A percentile compares a stretch with the other conserved stretches of the same genome.
These are phyloP conservation scores for Mycena rosella DNA, from an alignment of 768 basidiomycete species.

Conservation along the genomic window DNA sequence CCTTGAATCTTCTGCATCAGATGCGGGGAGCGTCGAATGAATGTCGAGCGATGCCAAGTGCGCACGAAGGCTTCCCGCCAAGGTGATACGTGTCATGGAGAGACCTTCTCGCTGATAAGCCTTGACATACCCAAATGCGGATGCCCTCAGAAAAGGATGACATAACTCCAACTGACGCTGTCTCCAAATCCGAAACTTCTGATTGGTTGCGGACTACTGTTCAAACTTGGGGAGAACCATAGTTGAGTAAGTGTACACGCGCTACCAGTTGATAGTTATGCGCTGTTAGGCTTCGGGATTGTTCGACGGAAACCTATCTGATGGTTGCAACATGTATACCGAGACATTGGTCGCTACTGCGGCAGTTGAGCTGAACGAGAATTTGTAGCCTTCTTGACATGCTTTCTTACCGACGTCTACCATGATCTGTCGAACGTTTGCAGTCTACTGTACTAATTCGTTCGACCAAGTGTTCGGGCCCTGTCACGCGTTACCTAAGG, in stretches of 20 bases:
- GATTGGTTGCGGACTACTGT: slow-evolving; percentile 16
- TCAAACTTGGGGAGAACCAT: slow-evolving; percentile 8
- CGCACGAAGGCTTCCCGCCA: not conserved
- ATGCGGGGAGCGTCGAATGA: not conserved
- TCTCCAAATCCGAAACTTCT: slow-evolving; percentile 10
- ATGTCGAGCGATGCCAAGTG: no score
- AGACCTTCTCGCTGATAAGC: slow-evolving; percentile 11
- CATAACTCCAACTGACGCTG: slow-evolving; percentile 11
- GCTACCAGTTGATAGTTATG: slow-evolving; percentile 6
- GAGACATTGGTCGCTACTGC: not conserved
- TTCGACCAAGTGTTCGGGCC: no score
- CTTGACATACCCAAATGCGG: slow-evolving; percentile 9
- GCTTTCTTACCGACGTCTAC: no score
- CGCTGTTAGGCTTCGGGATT: slow-evolving; percentile 2
- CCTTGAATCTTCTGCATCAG: no score
- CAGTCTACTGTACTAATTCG: no score
- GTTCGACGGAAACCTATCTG: slow-evolving; percentile 3
- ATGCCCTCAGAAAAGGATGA: slow-evolving; percentile 5
- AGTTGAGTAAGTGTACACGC: slow-evolving; percentile 17
- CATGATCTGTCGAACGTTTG: no score
- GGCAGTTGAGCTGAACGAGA: no score
- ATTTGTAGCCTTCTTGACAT: no score
- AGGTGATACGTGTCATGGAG: slow-evolving; percentile 7
- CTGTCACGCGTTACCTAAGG: no score
- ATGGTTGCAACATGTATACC: not conserved